A percentile compares a stretch with the other conserved stretches of the same genome.
These are phyloP conservation scores for Penicillium verhagenii DNA, from an alignment of 495 filamentous ascomycete species.

Conservation along the genomic window DNA sequence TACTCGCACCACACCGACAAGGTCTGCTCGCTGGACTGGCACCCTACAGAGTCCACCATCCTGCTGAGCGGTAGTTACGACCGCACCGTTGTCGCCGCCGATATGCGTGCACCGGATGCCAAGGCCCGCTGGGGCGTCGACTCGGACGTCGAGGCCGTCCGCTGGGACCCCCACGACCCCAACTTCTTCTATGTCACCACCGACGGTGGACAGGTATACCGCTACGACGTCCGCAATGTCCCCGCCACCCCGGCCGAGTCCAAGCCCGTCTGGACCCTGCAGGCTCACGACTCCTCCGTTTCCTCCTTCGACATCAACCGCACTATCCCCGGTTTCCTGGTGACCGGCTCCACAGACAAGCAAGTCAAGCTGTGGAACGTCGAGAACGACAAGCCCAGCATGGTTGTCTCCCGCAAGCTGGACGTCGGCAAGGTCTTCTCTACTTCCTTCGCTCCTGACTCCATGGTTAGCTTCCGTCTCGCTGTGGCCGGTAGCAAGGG, in stretches of 20 bases:
- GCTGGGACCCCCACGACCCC: constrained; percentile 88
- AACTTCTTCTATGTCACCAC: constrained; percentile 96
- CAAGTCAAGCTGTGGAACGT: constrained; percentile 97
- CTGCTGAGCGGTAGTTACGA: constrained; percentile 94
- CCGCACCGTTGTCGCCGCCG: constrained; percentile 82
- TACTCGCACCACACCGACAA: constrained; percentile 92
- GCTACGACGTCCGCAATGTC: constrained; percentile 74
- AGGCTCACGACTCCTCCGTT: constrained; percentile 92
- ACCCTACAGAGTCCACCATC: constrained; percentile 79
- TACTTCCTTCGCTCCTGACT: constrained; percentile 81
- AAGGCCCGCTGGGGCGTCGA: constrained; percentile 88
- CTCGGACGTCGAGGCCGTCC: constrained; percentile 87
- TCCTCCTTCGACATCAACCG: constrained; percentile 93
- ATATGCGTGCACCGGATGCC: constrained; percentile 87
- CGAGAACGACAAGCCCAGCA: constrained; percentile 66
- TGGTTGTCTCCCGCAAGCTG: constrained; percentile 88
- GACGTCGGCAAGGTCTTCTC: constrained; percentile 95
- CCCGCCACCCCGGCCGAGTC: constrained; percentile 66
- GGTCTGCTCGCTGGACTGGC: constrained; percentile 93
- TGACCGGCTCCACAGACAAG: constrained; percentile 88
- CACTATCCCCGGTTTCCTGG: constrained; percentile 85
- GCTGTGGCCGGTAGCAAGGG: constrained; percentile 96
- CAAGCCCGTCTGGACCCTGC: constrained; percentile 88
- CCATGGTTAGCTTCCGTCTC: constrained; percentile 84
- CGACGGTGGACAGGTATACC: constrained; percentile 85